Evolutionary conservation across 108 stramenopile species (phyloP).

Genomic region (Aurantiochytrium sp.): DNA sequence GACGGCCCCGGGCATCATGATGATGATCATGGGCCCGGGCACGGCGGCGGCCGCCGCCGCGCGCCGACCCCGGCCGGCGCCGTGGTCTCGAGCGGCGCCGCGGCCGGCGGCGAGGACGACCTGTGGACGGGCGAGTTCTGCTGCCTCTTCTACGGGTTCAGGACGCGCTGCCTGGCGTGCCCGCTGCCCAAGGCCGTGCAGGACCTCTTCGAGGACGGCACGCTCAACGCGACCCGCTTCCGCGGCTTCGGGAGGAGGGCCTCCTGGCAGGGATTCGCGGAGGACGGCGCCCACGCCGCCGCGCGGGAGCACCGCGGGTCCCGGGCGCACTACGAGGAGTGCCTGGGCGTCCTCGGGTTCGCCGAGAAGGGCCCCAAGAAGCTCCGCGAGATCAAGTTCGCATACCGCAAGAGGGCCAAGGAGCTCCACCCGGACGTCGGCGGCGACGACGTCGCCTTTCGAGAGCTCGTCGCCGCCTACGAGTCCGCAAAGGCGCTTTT

Average conservation of each 20-base stretch:
- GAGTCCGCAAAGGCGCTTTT: neutral
- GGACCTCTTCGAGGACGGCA: conserved; percentile 10
- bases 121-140: conserved; percentile 18
- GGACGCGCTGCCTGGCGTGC: neutral
- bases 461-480: neutral
- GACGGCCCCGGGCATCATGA: no score
- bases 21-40: no score
- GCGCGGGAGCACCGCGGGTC: neutral
- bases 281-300: neutral
- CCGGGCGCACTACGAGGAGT: neutral
- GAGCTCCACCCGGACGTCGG: neutral
- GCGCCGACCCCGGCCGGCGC: neutral
- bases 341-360: neutral
- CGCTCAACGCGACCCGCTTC: neutral
- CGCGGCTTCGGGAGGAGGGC: neutral
- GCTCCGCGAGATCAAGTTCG: neutral
- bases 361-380: neutral
- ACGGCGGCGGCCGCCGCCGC: no score
- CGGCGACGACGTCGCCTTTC: neutral
- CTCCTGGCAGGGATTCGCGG: neutral
- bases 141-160: conserved; percentile 1
- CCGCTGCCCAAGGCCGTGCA: conserved; percentile 2
- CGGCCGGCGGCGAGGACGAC: neutral
- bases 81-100: neutral
- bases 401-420: neutral